Percentiles rank a stretch among this genome's conserved stretches.
Evolutionary conservation across 2,329 filamentous ascomycete species (phyloP).

Genomic region (Hirsutella thompsonii): DNA sequence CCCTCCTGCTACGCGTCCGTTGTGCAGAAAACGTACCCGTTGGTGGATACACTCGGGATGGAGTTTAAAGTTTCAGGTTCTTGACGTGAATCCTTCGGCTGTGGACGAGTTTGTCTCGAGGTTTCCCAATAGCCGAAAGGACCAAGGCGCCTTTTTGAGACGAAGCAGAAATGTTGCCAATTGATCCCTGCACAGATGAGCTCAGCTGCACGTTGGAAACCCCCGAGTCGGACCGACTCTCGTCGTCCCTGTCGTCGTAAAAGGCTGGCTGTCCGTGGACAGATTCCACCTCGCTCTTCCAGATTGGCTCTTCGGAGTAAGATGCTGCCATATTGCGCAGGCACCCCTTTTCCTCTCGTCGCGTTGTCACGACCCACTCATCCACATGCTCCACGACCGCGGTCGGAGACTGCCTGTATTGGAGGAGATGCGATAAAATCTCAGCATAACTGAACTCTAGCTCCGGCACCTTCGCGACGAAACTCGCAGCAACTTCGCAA

Average conservation of each 20-base stretch:
- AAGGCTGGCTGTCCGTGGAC: background rate
- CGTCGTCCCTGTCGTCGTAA: background rate
- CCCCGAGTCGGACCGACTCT: background rate
- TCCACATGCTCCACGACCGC: background rate
- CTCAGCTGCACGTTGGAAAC: background rate
- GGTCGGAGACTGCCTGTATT: background rate
- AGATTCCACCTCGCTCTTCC: background rate
- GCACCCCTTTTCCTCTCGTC: background rate
- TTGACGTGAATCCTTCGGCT: background rate
- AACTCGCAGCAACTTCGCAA: constrained; percentile 12
- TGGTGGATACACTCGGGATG: background rate
- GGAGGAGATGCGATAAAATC: constrained; percentile 14
- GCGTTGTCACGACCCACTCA: background rate
- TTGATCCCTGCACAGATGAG: background rate
- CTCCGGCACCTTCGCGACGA: constrained; percentile 28
- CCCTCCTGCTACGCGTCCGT: background rate
- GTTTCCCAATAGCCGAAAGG: constrained; percentile 1
- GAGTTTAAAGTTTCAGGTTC: background rate
- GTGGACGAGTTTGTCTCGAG: background rate
- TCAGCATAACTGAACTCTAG: constrained; percentile 38
- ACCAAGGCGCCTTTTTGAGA: background rate
- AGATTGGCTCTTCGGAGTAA: background rate
- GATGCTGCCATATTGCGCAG: background rate
- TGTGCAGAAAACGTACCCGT: background rate
- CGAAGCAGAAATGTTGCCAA: background rate